These are phyloP conservation scores for Trametes gibbosa DNA, from an alignment of 768 basidiomycete genomes.

Conservation along the genomic window DNA sequence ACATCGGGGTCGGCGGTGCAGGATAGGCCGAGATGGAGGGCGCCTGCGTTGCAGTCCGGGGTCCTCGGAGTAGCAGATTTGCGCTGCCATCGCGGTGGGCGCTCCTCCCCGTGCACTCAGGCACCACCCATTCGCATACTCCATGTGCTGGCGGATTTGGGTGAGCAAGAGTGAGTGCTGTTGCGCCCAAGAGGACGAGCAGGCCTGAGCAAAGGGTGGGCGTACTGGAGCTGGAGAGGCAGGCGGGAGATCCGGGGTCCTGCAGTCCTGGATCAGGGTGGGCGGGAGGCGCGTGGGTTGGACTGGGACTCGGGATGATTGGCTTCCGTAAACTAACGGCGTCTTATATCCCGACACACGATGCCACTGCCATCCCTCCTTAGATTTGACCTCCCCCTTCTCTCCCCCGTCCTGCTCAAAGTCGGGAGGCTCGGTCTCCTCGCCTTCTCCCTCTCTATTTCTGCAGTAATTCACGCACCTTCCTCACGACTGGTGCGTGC, in stretches of 20 bases:
- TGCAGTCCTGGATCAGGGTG: background rate
- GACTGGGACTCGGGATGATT: constrained; percentile 1
- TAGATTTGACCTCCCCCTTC: constrained; percentile 8
- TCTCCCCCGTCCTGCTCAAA: constrained; percentile 1
- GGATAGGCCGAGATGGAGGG: background rate
- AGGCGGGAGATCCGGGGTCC: background rate
- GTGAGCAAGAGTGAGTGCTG: too few relatives aligned
- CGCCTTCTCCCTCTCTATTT: background rate
- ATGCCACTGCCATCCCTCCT: background rate
- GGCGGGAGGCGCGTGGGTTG: background rate
- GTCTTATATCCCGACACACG: constrained; percentile 9
- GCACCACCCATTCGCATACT: background rate
- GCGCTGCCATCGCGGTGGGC: background rate
- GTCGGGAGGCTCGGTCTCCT: background rate
- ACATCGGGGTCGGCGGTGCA: background rate
- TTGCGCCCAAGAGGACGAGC: background rate
- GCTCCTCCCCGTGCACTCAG: background rate
- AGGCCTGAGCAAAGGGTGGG: background rate
- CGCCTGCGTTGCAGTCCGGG: background rate
- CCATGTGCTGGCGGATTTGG: too few relatives aligned
- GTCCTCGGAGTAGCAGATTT: background rate
- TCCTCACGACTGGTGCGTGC: background rate
- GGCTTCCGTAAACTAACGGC: background rate
- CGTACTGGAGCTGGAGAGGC: background rate
- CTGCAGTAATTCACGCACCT: background rate